A percentile compares a stretch with the other conserved stretches of the same genome.
These are phyloP conservation scores for Verticillium nonalfalfae DNA, from an alignment of 2,329 filamentous ascomycete genomes.

Conservation along the genomic window DNA sequence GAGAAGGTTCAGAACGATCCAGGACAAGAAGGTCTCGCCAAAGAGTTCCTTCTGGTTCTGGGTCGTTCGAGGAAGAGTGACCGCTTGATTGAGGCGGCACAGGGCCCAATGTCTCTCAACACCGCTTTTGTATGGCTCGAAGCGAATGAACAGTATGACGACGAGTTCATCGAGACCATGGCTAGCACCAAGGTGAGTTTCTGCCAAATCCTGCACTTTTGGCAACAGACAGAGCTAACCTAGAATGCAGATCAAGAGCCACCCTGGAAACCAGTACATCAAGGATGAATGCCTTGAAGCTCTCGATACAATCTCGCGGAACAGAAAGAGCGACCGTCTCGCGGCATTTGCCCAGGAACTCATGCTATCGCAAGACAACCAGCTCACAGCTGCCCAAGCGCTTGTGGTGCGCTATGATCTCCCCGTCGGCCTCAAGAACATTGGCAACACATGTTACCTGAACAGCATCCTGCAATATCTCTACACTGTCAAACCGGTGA, in stretches of 20 bases:
- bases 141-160: conserved; percentile 2
- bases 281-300: conserved; percentile 4
- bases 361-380: background rate
- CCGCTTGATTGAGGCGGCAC: background rate
- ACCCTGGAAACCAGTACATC: conserved; percentile 3
- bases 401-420: conserved; percentile 27
- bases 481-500: conserved; percentile 77
- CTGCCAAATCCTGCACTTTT: background rate
- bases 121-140: conserved; percentile 3
- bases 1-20: background rate
- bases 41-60: background rate
- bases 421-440: conserved; percentile 85
- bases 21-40: background rate
- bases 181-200: conserved; percentile 6
- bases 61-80: background rate
- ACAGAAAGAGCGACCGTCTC: conserved; percentile 4
- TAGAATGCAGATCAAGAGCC: conserved; percentile 2
- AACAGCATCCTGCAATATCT: conserved; percentile 96
- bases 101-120: background rate
- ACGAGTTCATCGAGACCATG: conserved; percentile 6
- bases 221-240: background rate
- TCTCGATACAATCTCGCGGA: conserved; percentile 3
- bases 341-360: background rate
- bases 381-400: background rate
- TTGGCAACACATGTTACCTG: conserved; percentile 96